These are phyloP conservation scores for Fusarium concolor DNA, from an alignment of 2,329 filamentous ascomycete genomes.

Conservation along the genomic window DNA sequence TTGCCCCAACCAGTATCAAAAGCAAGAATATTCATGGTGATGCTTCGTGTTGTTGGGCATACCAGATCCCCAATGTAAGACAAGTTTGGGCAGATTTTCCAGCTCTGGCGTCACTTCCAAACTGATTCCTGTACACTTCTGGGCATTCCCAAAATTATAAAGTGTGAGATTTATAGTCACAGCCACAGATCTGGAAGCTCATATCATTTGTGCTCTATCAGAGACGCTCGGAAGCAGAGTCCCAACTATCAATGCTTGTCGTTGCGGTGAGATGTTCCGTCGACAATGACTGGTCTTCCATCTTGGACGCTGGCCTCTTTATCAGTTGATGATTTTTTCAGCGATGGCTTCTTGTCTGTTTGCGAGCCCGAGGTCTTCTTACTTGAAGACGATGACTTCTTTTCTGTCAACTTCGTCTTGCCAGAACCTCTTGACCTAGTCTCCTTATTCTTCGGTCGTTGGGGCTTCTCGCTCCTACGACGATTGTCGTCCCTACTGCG, in stretches of 20 bases:
- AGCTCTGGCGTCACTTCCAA: neutral
- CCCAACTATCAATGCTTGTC: slow-evolving; percentile 10
- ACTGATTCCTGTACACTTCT: neutral
- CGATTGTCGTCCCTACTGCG: slow-evolving; percentile 4
- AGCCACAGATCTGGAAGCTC: neutral
- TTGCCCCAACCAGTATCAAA: neutral
- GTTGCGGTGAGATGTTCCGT: slow-evolving; percentile 34
- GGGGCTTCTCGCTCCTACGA: slow-evolving; percentile 15
- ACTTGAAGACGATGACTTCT: slow-evolving; percentile 21
- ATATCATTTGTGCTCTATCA: neutral
- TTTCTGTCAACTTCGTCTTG: slow-evolving; percentile 26
- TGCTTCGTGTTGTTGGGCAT: neutral
- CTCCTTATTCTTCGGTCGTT: slow-evolving; percentile 32
- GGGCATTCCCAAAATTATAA: neutral
- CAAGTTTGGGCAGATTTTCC: neutral
- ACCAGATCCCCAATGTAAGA: neutral
- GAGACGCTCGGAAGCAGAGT: neutral
- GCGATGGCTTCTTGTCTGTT: slow-evolving; percentile 26
- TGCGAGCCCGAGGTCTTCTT: slow-evolving; percentile 19
- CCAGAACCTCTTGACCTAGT: slow-evolving; percentile 13
- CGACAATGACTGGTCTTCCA: slow-evolving; percentile 30
- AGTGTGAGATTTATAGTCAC: neutral
- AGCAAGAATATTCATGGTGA: neutral
- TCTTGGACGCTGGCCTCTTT: slow-evolving; percentile 20
- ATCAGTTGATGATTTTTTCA: slow-evolving; percentile 15